A percentile compares a stretch with the other conserved stretches of the same genome.
Evolutionary conservation across 768 basidiomycete genomes (phyloP).

Genomic region (Suillus americanus): DNA sequence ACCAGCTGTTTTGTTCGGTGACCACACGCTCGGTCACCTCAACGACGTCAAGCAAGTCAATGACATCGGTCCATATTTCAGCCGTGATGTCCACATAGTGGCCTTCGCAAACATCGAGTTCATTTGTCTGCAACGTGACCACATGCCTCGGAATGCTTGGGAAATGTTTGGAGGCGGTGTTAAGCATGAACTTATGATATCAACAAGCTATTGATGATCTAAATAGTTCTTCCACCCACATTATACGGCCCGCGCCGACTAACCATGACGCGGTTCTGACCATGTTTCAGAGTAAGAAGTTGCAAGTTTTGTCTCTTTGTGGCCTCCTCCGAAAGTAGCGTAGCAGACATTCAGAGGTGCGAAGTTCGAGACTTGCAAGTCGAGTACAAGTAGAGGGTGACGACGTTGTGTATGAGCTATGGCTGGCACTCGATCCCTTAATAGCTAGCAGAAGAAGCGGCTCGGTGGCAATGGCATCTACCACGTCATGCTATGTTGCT

Average conservation of each 20-base stretch:
- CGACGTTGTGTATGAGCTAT: too few relatives aligned
- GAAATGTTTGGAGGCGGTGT: neutral
- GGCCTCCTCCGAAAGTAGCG: too few relatives aligned
- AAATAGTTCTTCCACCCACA: neutral
- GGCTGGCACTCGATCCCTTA: too few relatives aligned
- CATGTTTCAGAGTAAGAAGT: neutral
- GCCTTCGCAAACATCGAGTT: neutral
- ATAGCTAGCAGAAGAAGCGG: too few relatives aligned
- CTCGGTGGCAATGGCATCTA: neutral
- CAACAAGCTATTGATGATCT: neutral
- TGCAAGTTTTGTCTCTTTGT: neutral
- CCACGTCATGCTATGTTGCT: neutral
- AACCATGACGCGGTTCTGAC: neutral
- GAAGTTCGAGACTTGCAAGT: too few relatives aligned
- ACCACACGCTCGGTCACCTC: too few relatives aligned
- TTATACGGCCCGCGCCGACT: neutral
- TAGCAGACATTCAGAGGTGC: too few relatives aligned
- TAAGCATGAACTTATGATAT: neutral
- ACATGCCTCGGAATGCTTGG: neutral
- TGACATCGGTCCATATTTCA: too few relatives aligned
- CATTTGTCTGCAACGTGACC: constrained; percentile 1
- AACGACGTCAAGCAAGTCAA: too few relatives aligned
- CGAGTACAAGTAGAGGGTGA: too few relatives aligned
- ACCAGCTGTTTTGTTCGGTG: too few relatives aligned
- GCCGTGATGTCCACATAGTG: too few relatives aligned